Conservation (phyloP, 164 flowering plant genomes). For the Stephania japonica region DNA sequence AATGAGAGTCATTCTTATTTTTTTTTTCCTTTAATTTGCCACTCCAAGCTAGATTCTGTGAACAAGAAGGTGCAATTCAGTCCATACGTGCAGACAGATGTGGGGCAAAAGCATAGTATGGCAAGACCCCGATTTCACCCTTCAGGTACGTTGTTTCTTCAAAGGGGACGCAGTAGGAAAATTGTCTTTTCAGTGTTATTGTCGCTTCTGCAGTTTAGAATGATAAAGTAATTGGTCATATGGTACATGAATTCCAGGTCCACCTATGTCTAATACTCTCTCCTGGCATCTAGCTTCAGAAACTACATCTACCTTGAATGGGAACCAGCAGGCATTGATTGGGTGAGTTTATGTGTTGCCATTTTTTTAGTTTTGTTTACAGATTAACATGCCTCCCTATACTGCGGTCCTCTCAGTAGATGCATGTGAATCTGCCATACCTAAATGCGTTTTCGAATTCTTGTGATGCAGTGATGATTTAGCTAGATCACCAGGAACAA, state of each 20-base stretch:
- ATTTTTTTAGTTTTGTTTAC: neutral
- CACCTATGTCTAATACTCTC: slow-evolving; percentile 68
- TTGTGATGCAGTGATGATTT: slow-evolving; percentile 42
- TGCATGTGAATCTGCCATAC: neutral
- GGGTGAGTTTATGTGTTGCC: slow-evolving; percentile 29
- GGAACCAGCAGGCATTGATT: slow-evolving; percentile 23
- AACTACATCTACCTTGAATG: slow-evolving; percentile 55
- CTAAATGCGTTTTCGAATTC: slow-evolving; percentile 9
- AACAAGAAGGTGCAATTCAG: slow-evolving; percentile 79
- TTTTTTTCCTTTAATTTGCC: neutral
- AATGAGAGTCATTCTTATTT: neutral
- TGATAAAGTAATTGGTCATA: neutral
- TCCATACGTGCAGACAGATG: slow-evolving; percentile 50
- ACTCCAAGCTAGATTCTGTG: slow-evolving; percentile 47
- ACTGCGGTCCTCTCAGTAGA: neutral
- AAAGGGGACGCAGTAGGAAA: neutral
- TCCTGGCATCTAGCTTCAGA: slow-evolving; percentile 94
- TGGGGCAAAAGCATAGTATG: slow-evolving; percentile 42
- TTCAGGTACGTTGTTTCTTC: slow-evolving; percentile 43
- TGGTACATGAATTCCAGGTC: slow-evolving; percentile 30
- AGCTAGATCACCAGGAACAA: slow-evolving; percentile 30
- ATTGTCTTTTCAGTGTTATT: neutral
- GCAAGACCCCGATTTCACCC: slow-evolving; percentile 53
- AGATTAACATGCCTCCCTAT: neutral
- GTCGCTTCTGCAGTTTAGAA: neutral